A percentile compares a stretch with the other conserved stretches of the same genome.
Conservation (phyloP, 108 stramenopile genomes). For the Cylindrotheca fusiformis region DNA sequence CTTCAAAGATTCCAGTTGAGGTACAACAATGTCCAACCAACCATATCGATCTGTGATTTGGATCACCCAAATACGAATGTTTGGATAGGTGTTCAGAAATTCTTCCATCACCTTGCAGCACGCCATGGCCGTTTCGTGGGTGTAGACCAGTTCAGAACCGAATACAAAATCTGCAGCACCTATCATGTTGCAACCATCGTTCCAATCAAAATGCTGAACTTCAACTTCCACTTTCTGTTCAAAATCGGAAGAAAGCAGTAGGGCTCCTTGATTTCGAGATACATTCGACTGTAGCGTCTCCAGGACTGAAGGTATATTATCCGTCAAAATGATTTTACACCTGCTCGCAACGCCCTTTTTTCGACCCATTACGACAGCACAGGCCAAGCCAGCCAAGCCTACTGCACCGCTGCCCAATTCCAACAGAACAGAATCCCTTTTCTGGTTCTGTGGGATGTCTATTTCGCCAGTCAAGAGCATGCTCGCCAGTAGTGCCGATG, state of each 20-base stretch:
- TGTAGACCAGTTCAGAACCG: constrained; percentile 52
- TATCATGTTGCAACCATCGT: constrained; percentile 4
- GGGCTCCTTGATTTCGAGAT: constrained; percentile 1
- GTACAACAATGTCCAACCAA: constrained; percentile 35
- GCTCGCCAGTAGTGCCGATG: constrained; percentile 34
- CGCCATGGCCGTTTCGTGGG: constrained; percentile 42
- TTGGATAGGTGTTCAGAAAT: constrained; percentile 16
- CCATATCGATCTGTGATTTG: constrained; percentile 50
- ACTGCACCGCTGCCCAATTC: constrained; percentile 59
- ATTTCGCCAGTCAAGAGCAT: constrained; percentile 5
- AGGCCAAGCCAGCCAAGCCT: constrained; percentile 36
- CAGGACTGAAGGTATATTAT: constrained; percentile 32
- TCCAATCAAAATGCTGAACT: constrained; percentile 46
- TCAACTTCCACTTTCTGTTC: constrained; percentile 5
- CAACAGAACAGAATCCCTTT: constrained; percentile 1
- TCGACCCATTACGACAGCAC: constrained; percentile 13
- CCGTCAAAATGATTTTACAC: constrained; percentile 33
- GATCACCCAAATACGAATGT: constrained; percentile 32
- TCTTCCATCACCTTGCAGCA: constrained; percentile 16
- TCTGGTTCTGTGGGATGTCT: neutral
- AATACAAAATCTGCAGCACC: constrained; percentile 25
- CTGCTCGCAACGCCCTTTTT: neutral
- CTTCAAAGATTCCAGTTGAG: constrained; percentile 7
- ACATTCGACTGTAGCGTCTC: constrained; percentile 38
- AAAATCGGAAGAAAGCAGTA: neutral